These are phyloP conservation scores for Trichosanthes truncata DNA, from an alignment of 306 rosid genomes.

Conservation along the genomic window DNA sequence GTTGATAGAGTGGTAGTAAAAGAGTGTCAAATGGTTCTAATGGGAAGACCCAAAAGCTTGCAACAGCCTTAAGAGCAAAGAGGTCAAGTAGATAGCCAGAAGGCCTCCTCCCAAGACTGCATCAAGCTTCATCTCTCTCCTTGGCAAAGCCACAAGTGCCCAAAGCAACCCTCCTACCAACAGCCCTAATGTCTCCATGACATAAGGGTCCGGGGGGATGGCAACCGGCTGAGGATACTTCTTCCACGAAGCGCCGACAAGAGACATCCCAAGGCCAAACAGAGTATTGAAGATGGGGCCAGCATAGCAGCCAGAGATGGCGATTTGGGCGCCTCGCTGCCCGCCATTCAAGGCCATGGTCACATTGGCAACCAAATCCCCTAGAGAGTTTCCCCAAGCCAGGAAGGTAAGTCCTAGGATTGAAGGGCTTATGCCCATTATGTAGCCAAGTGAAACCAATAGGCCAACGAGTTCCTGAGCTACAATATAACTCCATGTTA, in stretches of 20 bases:
- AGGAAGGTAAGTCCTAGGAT: slow-evolving; percentile 69
- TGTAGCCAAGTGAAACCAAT: slow-evolving; percentile 49
- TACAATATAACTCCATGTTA: slow-evolving; percentile 65
- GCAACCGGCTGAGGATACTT: slow-evolving; percentile 32
- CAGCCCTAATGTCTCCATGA: slow-evolving; percentile 40
- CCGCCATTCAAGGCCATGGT: slow-evolving; percentile 74
- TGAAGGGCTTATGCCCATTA: slow-evolving; percentile 71
- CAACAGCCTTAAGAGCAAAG: slow-evolving; percentile 41
- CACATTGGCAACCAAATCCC: slow-evolving; percentile 60
- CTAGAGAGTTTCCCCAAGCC: slow-evolving; percentile 92
- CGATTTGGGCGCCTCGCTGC: slow-evolving; percentile 62
- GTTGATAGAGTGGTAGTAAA: background rate
- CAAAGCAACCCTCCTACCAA: slow-evolving; percentile 55
- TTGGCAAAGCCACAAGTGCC: slow-evolving; percentile 62
- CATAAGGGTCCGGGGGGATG: slow-evolving; percentile 34
- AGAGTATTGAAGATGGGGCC: slow-evolving; percentile 67
- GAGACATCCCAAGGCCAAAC: slow-evolving; percentile 63
- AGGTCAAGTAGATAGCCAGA: slow-evolving; percentile 45
- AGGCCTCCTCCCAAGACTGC: slow-evolving; percentile 52
- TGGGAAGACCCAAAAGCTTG: slow-evolving; percentile 26
- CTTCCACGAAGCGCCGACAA: slow-evolving; percentile 42
- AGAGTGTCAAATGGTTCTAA: slow-evolving; percentile 1
- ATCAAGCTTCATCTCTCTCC: slow-evolving; percentile 51
- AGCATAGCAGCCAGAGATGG: slow-evolving; percentile 66
- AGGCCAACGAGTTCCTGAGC: slow-evolving; percentile 64